These are phyloP conservation scores for Borovskyia barvae DNA, from an alignment of 208 protist genomes.

Conservation along the genomic window DNA sequence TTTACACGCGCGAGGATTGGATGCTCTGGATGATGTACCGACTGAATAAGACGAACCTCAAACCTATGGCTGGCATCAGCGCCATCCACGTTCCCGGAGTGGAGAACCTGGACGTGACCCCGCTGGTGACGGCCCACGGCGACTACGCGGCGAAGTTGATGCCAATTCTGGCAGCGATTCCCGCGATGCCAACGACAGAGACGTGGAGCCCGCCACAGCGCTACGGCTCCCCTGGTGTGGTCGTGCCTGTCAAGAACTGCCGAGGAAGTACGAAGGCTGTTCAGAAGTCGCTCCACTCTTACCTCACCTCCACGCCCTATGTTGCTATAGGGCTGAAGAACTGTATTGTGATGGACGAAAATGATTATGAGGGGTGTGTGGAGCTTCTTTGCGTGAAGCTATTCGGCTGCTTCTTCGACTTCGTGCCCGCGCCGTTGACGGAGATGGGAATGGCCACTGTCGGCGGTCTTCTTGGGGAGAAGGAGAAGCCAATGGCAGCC, in stretches of 20 bases:
- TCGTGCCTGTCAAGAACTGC: conserved; percentile 27
- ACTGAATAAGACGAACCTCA: conserved; percentile 59
- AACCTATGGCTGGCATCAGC: conserved; percentile 75
- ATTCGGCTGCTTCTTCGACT: conserved; percentile 57
- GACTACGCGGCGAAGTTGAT: conserved; percentile 58
- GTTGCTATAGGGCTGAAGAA: conserved; percentile 46
- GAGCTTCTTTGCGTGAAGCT: conserved; percentile 29
- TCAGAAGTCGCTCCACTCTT: conserved; percentile 31
- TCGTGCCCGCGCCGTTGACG: conserved; percentile 30
- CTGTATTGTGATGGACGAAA: conserved; percentile 28
- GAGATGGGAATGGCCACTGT: conserved; percentile 41
- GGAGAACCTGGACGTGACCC: conserved; percentile 81
- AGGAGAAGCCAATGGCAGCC: conserved; percentile 30
- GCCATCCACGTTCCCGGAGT: conserved; percentile 76
- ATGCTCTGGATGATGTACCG: conserved; percentile 82
- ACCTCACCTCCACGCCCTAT: conserved; percentile 32
- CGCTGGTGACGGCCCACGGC: conserved; percentile 54
- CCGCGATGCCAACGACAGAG: conserved; percentile 28
- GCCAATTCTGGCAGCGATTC: conserved; percentile 57
- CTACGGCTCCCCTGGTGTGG: conserved; percentile 53
- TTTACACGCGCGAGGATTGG: conserved; percentile 85
- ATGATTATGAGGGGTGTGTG: conserved; percentile 22
- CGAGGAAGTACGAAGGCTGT: conserved; percentile 32
- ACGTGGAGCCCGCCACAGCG: conserved; percentile 46
- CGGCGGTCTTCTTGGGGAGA: conserved; percentile 36